These are phyloP conservation scores for Tetrastigma voinierianum DNA, from an alignment of 164 flowering plant genomes.

Conservation along the genomic window DNA sequence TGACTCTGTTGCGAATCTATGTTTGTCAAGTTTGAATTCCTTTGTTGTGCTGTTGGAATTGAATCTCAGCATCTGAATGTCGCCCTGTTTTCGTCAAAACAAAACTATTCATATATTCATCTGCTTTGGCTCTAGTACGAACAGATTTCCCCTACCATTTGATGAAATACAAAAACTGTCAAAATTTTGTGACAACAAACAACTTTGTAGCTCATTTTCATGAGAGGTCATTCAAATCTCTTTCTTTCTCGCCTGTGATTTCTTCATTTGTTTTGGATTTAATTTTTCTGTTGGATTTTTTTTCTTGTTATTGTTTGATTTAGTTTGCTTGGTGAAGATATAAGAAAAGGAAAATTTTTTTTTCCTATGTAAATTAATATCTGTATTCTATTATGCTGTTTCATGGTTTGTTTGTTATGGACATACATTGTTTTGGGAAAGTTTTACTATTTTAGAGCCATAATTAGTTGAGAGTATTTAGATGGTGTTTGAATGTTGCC, in stretches of 20 bases:
- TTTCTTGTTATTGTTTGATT: not conserved
- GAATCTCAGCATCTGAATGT: too few species aligned
- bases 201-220: not conserved
- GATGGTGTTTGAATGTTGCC: not conserved
- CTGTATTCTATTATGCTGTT: not conserved
- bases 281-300: not conserved
- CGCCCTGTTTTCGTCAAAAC: too few species aligned
- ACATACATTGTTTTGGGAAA: not conserved
- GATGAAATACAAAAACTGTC: slow-evolving; percentile 11
- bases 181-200: not conserved
- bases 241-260: not conserved
- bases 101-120: too few species aligned
- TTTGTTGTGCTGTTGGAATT: too few species aligned
- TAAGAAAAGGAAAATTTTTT: not conserved
- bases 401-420: not conserved
- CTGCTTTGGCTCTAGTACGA: too few species aligned
- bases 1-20: too few species aligned
- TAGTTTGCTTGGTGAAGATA: too few species aligned
- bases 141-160: too few species aligned
- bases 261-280: not conserved
- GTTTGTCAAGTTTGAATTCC: too few species aligned
- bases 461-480: not conserved
- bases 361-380: not conserved
- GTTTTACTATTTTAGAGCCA: not conserved
- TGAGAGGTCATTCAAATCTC: slow-evolving; percentile 26